Evolutionary conservation across 2,329 filamentous ascomycete species (phyloP).

Genomic region (Chaetomiaceae sp.): DNA sequence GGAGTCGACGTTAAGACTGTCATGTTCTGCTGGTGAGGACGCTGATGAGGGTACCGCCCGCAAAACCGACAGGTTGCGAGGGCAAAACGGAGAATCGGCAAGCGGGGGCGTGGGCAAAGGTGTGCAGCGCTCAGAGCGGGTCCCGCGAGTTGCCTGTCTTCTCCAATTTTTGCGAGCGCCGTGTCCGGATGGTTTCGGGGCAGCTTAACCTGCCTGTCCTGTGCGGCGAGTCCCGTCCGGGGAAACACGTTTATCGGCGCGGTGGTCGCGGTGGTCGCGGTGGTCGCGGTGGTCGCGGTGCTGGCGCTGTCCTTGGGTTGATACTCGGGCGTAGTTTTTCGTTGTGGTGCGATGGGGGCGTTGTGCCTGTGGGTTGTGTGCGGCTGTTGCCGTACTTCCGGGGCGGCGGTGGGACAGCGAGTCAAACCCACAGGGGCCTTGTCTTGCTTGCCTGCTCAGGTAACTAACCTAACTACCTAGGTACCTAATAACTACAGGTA

Average conservation of each 20-base stretch:
- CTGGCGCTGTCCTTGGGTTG: background rate
- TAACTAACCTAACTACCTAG: too few relatives aligned
- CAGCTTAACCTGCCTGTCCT: too few relatives aligned
- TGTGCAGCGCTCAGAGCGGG: conserved; percentile 5
- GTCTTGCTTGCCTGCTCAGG: too few relatives aligned
- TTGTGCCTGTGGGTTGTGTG: background rate
- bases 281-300: background rate
- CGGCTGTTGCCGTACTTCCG: background rate
- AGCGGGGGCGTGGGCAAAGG: conserved; percentile 14
- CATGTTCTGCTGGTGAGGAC: conserved; percentile 19
- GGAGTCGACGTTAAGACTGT: conserved; percentile 19
- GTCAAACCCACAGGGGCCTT: background rate
- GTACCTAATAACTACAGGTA: too few relatives aligned
- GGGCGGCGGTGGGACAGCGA: background rate
- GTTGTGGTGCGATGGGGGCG: conserved; percentile 3
- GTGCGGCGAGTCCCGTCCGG: too few relatives aligned
- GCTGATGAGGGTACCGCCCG: conserved; percentile 1
- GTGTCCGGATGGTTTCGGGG: background rate
- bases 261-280: background rate
- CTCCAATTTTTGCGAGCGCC: conserved; percentile 3
- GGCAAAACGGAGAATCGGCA: conserved; percentile 15
- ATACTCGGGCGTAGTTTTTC: background rate
- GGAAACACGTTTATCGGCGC: background rate
- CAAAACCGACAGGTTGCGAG: conserved; percentile 1
- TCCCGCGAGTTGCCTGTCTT: background rate